Evolutionary conservation across 179 eudicot species (phyloP), one percentile per base, ranked within the genome.

Genomic region (Beta macrorhiza): DNA sequence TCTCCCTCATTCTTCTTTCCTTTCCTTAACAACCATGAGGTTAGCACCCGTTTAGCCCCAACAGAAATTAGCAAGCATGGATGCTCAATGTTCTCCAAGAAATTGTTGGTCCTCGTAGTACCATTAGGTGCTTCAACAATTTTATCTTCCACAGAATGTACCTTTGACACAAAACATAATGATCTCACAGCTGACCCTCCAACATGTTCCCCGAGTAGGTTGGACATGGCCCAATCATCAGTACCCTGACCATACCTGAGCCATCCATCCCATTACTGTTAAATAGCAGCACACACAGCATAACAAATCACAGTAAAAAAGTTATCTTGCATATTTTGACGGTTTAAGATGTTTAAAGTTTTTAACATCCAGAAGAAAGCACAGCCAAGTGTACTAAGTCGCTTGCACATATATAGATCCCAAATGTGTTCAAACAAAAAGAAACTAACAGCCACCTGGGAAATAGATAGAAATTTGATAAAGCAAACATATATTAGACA

Each of bases 101-200:
- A 52, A 69, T 25, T 75, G 51, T 80, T 81, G 45, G 78, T 84
- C 49, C 72, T 74, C 62, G 73, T 32, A 69, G 69, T 82, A 79
- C 85, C 87, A 82, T 84, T 75, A 79, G 82, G 74, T 72, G 77
- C 74, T 65, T 77, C 79, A 53, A 79, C 82, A 71, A 82, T 64
- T 87, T 82, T 86, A 49, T 86, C 80, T 82, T 83, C 86, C 56
- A 77, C 81, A 64, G 78, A 82, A 88, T 96, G 86, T 71, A 89
- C 67, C 86, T 87, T 91, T 74, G 92, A 94, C 81, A 91, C 95
- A 74, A 79, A 92, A 84, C 91, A 92, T 78, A 96, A 82, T 73
- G 99, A 96, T 78, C 98, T 90, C 81, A 96, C 98, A 77, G 98
- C 96, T 59, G 99, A 96, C 79, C 99, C 99, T 72, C 98, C 99